phyloP scores from a whole-genome alignment of 768 basidiomycete genomes.

The Amanita jacksonii region DNA sequence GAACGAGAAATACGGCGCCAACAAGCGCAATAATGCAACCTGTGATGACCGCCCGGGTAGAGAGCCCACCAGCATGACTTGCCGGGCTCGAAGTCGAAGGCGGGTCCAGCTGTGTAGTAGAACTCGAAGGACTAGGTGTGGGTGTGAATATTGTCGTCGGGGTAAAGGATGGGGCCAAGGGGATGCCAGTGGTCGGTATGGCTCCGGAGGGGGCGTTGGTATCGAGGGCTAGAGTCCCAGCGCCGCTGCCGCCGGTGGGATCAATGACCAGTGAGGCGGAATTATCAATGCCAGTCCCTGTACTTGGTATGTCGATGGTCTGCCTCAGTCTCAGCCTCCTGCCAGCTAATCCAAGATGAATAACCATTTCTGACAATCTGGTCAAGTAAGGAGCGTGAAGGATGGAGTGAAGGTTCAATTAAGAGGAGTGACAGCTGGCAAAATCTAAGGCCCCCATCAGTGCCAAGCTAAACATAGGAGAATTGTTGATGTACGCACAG shows the following conservation, averaged over 20 bases:
- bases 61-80: conserved; percentile 22
- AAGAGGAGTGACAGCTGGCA: too few relatives aligned
- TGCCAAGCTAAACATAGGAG: too few relatives aligned
- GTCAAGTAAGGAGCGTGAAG: conserved; percentile 8
- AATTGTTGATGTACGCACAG: background rate
- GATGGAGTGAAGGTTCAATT: conserved; percentile 1
- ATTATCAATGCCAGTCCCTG: conserved; percentile 12
- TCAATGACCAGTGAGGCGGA: conserved; percentile 9
- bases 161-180: background rate
- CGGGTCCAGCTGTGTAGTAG: background rate
- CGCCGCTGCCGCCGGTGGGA: conserved; percentile 12
- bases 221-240: conserved; percentile 13
- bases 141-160: background rate
- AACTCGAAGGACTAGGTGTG: background rate
- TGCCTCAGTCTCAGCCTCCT: too few relatives aligned
- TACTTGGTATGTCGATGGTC: conserved; percentile 11
- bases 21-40: conserved; percentile 55
- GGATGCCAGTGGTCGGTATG: conserved; percentile 9
- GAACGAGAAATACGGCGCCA: conserved; percentile 38
- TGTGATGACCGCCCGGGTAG: conserved; percentile 48
- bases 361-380: conserved; percentile 14
- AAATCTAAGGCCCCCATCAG: too few relatives aligned
- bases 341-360: too few relatives aligned
- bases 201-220: conserved; percentile 5
- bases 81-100: conserved; percentile 10